Conservation (phyloP, 2,329 filamentous ascomycete species). For the Colletotrichum sansevieriae region DNA sequence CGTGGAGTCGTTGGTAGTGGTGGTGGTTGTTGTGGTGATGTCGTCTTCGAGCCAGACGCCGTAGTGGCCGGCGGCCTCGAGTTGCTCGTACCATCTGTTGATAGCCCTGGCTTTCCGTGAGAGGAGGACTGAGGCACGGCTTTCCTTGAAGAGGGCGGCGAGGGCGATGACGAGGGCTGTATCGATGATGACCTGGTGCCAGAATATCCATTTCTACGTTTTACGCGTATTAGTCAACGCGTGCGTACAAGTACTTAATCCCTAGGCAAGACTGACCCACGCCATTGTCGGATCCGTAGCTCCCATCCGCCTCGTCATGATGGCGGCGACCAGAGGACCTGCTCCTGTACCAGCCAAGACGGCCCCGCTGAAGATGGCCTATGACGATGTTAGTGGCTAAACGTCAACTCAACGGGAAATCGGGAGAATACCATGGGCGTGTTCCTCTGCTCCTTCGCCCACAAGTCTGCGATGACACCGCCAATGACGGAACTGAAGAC, state of each 20-base stretch:
- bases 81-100: slow-evolving; percentile 82
- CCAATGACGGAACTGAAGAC: slow-evolving; percentile 91
- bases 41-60: slow-evolving; percentile 57
- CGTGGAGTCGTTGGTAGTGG: slow-evolving; percentile 20
- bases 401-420: background rate
- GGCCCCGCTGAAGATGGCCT: slow-evolving; percentile 81
- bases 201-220: slow-evolving; percentile 85
- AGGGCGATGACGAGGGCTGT: slow-evolving; percentile 74
- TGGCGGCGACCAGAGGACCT: slow-evolving; percentile 79
- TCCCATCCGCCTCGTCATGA: slow-evolving; percentile 73
- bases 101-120: slow-evolving; percentile 79
- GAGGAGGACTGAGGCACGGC: slow-evolving; percentile 83
- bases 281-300: slow-evolving; percentile 50
- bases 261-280: slow-evolving; percentile 10
- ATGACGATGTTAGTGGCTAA: background rate
- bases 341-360: slow-evolving; percentile 84
- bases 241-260: too few species aligned
- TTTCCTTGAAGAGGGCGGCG: slow-evolving; percentile 82
- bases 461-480: slow-evolving; percentile 91
- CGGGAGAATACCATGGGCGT: slow-evolving; percentile 75
- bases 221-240: background rate
- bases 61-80: slow-evolving; percentile 74
- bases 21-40: slow-evolving; percentile 16
- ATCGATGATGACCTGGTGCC: slow-evolving; percentile 82
- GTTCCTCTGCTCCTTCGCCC: slow-evolving; percentile 82